Percentiles rank a stretch among this genome's conserved stretches.
Conservation (phyloP, 805 yeast genomes). For the Schwanniomyces yamadae region DNA sequence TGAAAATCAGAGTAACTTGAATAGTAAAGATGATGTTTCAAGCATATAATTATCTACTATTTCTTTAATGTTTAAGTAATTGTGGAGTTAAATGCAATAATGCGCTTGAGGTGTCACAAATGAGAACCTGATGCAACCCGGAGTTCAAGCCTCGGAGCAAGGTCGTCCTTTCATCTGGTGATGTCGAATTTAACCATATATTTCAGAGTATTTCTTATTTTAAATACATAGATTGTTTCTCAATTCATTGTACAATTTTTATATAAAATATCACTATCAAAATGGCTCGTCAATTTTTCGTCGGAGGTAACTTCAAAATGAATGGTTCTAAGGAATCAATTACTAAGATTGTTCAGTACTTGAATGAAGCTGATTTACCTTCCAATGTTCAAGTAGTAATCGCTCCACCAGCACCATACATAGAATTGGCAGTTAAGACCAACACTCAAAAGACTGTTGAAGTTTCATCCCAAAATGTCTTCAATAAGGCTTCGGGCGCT, state of each 20-base stretch:
- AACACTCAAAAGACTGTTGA: constrained; percentile 71
- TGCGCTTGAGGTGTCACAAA: no score
- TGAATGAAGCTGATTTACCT: constrained; percentile 77
- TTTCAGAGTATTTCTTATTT: no score
- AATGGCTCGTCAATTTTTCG: constrained; percentile 89
- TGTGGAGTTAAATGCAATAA: no score
- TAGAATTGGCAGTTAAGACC: constrained; percentile 67
- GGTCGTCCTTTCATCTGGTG: constrained; percentile 9
- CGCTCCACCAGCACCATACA: constrained; percentile 94
- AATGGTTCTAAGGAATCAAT: constrained; percentile 91
- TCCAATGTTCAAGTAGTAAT: constrained; percentile 86
- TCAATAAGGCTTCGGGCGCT: constrained; percentile 88
- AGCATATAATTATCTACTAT: no score
- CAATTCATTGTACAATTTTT: no score
- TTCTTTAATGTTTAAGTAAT: no score
- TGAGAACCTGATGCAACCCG: constrained; percentile 1
- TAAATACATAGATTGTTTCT: constrained; percentile 1
- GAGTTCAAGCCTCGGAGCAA: constrained; percentile 9
- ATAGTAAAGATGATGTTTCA: constrained; percentile 20
- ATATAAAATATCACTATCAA: no score
- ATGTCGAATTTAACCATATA: constrained; percentile 2
- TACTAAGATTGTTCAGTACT: constrained; percentile 75
- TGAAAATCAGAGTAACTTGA: constrained; percentile 28
- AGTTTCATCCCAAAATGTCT: constrained; percentile 90
- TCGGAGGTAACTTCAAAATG: constrained; percentile 99